phyloP scores from a whole-genome alignment of 2,329 filamentous ascomycete genomes.

The Paramyrothecium sp. region DNA sequence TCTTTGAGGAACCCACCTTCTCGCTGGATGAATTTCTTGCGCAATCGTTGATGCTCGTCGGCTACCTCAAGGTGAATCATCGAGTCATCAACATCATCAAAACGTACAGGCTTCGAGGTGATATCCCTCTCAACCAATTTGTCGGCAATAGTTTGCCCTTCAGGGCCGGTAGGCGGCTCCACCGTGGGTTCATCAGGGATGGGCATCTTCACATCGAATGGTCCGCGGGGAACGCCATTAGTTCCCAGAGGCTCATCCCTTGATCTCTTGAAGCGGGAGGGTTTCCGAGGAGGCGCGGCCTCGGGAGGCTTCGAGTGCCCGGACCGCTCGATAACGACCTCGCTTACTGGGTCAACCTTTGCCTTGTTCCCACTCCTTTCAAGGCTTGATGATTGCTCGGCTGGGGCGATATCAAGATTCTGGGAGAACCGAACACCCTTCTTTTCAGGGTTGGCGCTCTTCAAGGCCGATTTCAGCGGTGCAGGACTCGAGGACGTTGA shows the following conservation, averaged over 20 bases:
- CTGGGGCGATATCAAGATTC: constrained; percentile 66
- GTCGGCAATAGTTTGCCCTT: constrained; percentile 57
- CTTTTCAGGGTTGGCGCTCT: constrained; percentile 31
- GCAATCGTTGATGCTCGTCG: constrained; percentile 77
- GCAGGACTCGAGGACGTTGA: constrained; percentile 6
- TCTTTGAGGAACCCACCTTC: constrained; percentile 80
- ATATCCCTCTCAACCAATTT: constrained; percentile 55
- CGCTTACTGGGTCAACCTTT: constrained; percentile 47
- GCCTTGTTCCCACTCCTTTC: constrained; percentile 20
- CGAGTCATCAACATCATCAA: constrained; percentile 67
- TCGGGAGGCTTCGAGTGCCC: constrained; percentile 19
- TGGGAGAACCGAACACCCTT: constrained; percentile 84
- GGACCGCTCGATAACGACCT: constrained; percentile 48
- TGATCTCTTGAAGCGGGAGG: constrained; percentile 53
- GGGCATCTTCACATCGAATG: constrained; percentile 39
- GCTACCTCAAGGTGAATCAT: constrained; percentile 76
- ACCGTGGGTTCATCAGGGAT: constrained; percentile 37
- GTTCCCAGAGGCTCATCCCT: constrained; percentile 16
- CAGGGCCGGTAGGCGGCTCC: constrained; percentile 45
- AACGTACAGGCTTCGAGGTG: constrained; percentile 27
- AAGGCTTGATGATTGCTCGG: constrained; percentile 17
- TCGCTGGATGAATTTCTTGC: constrained; percentile 79
- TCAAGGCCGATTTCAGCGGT: constrained; percentile 31
- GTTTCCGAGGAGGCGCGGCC: constrained; percentile 34
- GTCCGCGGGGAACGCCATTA: constrained; percentile 32